Conservation (phyloP, 2,329 filamentous ascomycete species). For the Penicillium psychrosexuale region DNA sequence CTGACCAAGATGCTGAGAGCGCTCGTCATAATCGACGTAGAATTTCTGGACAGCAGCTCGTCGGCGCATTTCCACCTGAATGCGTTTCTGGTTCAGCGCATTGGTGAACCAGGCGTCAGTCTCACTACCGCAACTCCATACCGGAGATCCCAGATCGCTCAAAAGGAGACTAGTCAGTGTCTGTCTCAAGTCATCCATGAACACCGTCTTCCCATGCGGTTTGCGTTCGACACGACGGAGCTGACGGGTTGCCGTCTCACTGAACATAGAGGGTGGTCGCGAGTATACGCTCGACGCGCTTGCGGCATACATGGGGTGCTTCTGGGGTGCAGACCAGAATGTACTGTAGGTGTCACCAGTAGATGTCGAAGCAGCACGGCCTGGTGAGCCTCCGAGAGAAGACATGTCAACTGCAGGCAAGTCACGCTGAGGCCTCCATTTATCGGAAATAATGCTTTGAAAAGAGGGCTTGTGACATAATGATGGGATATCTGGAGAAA, state of each 20-base stretch:
- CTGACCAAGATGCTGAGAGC: constrained; percentile 25
- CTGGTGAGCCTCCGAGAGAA: constrained; percentile 56
- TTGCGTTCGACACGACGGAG: constrained; percentile 37
- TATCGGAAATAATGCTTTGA: constrained; percentile 66
- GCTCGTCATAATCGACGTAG: constrained; percentile 37
- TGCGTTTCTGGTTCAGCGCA: constrained; percentile 50
- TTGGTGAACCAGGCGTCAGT: constrained; percentile 80
- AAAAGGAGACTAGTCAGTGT: constrained; percentile 78
- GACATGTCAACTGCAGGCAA: constrained; percentile 62
- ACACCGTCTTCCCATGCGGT: constrained; percentile 69
- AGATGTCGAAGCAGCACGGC: constrained; percentile 64
- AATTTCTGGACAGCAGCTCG: constrained; percentile 39
- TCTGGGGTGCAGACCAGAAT: constrained; percentile 86
- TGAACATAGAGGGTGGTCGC: constrained; percentile 43
- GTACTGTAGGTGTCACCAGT: constrained; percentile 73
- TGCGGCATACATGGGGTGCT: constrained; percentile 61
- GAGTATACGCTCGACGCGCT: constrained; percentile 57
- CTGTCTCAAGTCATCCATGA: constrained; percentile 73
- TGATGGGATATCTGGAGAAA: constrained; percentile 36
- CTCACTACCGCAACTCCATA: constrained; percentile 86
- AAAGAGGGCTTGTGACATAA: constrained; percentile 61
- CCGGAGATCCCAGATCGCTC: constrained; percentile 81
- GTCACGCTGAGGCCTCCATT: constrained; percentile 58
- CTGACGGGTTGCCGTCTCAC: constrained; percentile 34
- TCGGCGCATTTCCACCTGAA: constrained; percentile 40